These are phyloP conservation scores for Alternaria brassicae DNA, from an alignment of 2,329 filamentous ascomycete species.

Conservation along the genomic window DNA sequence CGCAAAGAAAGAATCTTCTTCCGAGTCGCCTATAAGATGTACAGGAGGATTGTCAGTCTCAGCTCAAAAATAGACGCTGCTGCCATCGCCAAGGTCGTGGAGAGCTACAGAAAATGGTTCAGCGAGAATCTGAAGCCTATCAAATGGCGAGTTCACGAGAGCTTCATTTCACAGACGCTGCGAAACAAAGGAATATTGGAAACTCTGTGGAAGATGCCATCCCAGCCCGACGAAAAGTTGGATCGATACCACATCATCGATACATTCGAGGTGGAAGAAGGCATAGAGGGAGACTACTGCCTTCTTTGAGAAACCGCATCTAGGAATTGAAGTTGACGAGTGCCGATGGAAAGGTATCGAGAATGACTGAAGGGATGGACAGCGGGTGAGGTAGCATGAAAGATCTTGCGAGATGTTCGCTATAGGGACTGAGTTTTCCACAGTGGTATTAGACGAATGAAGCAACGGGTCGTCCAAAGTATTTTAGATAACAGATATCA, in stretches of 20 bases:
- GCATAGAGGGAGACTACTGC: neutral
- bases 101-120: neutral
- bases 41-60: neutral
- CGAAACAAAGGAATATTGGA: neutral
- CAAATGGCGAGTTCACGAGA: neutral
- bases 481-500: neutral
- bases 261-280: neutral
- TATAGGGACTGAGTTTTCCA: neutral
- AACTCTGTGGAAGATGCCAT: neutral
- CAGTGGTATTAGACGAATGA: neutral
- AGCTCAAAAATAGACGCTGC: too few species aligned
- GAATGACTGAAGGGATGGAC: neutral
- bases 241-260: neutral
- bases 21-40: neutral
- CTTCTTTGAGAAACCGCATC: neutral
- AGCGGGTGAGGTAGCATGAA: neutral
- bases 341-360: neutral
- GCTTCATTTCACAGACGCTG: neutral
- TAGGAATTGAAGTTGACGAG: neutral
- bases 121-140: neutral
- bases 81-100: neutral
- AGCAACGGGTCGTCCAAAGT: neutral
- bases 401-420: neutral
- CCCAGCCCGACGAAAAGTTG: neutral
- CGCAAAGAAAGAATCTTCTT: neutral